Base-by-base conservation (phyloP, 495 filamentous ascomycete species). In the Massariosphaeria phaeospora region DNA sequence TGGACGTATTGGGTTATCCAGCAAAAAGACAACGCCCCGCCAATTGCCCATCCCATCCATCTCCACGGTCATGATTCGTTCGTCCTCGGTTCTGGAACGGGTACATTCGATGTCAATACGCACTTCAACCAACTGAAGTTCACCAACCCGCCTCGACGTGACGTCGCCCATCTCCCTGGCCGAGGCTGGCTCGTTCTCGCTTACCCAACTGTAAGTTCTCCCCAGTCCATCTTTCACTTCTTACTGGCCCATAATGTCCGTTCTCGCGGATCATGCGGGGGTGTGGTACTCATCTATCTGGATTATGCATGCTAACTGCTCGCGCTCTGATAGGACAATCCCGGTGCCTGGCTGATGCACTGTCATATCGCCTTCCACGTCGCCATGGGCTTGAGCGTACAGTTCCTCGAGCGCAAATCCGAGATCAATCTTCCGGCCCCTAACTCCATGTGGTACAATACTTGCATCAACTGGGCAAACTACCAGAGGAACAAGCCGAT, bases 1-100 rank as follows among this genome's bases (percentile, higher is more conserved):
- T 71, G 69, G 69, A 64, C 62, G 6, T 71, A 69, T 50, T 71
- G 69, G 69, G 59, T 71, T 21, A 67, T 71, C 33, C 69, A 71
- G 30, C 58, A 67, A 41, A 56, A 51, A 13, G 29, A 30, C 11
- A 30, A 20, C 18, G 64, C 62, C 15, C 62, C 56, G 1, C 56
- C 59, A 8, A 64, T 69, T 31, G 63, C 66, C 7, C 67, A 70
- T 50, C 63, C 62, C 7, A 66, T 69, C 21, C 67, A 69, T 57
- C 52, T 69, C n/a, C 67, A 69, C 52, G 67, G 67, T 9, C 67
- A 69, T 51, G 67, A 69, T 49, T 57, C 59, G 38, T 68, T 43
- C 38, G 27, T 68, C 24, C 63, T 69, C 31, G 67, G 61, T 20
- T 38, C 42, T 13, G 61, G 63, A 13, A 20, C 42, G 17, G 63